These are phyloP conservation scores for Monascus purpureus DNA, from an alignment of 495 filamentous ascomycete genomes.

Conservation along the genomic window DNA sequence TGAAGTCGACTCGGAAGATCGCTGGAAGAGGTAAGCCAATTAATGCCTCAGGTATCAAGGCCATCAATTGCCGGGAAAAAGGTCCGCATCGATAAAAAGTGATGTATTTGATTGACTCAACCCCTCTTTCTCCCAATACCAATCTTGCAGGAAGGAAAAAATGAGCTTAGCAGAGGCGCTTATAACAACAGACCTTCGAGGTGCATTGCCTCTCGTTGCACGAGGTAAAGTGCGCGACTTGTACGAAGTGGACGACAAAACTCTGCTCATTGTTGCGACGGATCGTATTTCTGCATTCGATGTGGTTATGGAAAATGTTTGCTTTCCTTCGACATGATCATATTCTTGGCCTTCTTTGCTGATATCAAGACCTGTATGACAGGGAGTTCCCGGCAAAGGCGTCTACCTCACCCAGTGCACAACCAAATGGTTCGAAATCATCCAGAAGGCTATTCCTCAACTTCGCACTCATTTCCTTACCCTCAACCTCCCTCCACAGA, in stretches of 20 bases:
- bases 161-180: conserved; percentile 32
- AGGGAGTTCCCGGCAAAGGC: conserved; percentile 79
- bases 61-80: too few species aligned
- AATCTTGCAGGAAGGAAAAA: too few species aligned
- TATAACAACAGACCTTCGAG: conserved; percentile 38
- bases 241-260: conserved; percentile 58
- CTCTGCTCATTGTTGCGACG: conserved; percentile 75
- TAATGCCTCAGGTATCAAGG: too few species aligned
- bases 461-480: conserved; percentile 68
- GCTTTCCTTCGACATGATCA: conserved; percentile 5
- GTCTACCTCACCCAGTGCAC: conserved; percentile 72
- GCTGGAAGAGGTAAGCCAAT: too few species aligned
- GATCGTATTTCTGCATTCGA: conserved; percentile 95
- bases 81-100: too few species aligned
- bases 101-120: too few species aligned
- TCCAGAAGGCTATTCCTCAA: conserved; percentile 47
- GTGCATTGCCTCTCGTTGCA: conserved; percentile 40
- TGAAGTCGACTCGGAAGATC: too few species aligned
- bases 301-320: conserved; percentile 75
- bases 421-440: conserved; percentile 71
- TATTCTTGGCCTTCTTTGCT: too few species aligned
- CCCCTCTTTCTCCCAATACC: too few species aligned
- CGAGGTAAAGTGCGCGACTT: conserved; percentile 75
- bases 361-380: too few species aligned
- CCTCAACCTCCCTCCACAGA: conserved; percentile 45